A percentile compares a stretch with the other conserved stretches of the same genome.
Evolutionary conservation across 2,329 filamentous ascomycete species (phyloP).

Genomic region (Lecanicillium sp.): DNA sequence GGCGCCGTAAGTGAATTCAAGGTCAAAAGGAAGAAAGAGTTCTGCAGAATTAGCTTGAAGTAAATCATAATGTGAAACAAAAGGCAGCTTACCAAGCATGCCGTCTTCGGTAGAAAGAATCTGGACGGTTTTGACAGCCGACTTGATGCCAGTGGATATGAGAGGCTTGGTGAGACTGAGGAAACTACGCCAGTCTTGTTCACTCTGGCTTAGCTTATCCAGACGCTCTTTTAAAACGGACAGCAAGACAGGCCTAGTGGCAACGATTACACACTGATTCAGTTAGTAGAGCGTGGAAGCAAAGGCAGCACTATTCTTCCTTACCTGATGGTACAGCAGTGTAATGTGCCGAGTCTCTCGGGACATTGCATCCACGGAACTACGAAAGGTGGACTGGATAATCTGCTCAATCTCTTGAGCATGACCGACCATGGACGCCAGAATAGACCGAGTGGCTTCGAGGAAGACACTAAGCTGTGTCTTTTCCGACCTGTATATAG

Average conservation of each 20-base stretch:
- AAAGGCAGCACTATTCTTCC: background rate
- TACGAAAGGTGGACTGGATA: conserved; percentile 23
- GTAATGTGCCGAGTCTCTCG: conserved; percentile 28
- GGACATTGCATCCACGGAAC: conserved; percentile 25
- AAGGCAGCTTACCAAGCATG: conserved; percentile 20
- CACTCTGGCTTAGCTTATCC: conserved; percentile 8
- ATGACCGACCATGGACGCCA: conserved; percentile 26
- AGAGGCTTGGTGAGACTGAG: conserved; percentile 23
- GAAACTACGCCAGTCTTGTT: conserved; percentile 19
- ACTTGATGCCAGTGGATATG: conserved; percentile 31
- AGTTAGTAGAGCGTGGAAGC: background rate
- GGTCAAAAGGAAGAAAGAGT: conserved; percentile 27
- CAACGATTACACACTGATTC: conserved; percentile 27
- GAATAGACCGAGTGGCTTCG: conserved; percentile 24
- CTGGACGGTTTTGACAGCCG: conserved; percentile 28
- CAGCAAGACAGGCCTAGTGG: conserved; percentile 27
- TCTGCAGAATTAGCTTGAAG: conserved; percentile 14
- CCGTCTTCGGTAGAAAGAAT: conserved; percentile 27
- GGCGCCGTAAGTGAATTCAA: conserved; percentile 27
- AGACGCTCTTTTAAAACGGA: conserved; percentile 23
- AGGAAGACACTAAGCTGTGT: conserved; percentile 25
- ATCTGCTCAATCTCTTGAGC: conserved; percentile 30
- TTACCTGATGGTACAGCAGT: conserved; percentile 29
- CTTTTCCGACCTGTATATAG: conserved; percentile 25
- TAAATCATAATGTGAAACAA: background rate